Base-by-base conservation (phyloP, 768 basidiomycete species). In the Lactifluus hygrophoroides region DNA sequence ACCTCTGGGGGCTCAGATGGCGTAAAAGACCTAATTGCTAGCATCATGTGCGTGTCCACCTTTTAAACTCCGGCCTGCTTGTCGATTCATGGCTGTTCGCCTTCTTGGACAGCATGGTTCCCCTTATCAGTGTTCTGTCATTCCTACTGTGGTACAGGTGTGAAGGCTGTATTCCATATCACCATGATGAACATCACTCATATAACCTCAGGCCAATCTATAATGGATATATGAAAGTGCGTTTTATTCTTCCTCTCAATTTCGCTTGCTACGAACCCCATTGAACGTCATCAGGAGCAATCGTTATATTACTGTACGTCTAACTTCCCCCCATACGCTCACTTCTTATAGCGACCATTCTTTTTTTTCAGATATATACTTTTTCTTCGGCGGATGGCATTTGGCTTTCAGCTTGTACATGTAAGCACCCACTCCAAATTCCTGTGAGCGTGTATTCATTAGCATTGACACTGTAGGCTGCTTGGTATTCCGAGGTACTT, bases 81-180 rank as follows among this genome's bases (percentile, higher is more conserved):
- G 62, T 65, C 58, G 61, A 65, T 56, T 65, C 46, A 63, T 43
- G 53, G 23, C 11, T n/a, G 67, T 66, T 59, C 61, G 66, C 66
- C 64, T 59, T 43, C 52, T 49, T 44, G 61, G 44, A 43, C 69
- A 93, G 90, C 55, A 93, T 94, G 68, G 54, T 93, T 40, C 76
- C 90, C 54, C 73, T 94, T 51, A 96, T 97, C 66, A 72, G 84
- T 11, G 72, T 81, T 37, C 70, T 84, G 35, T 93, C 90, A 14
- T 98, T 99, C 76, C 76, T 97, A 60, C 77, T 94, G 61, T 97
- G 95, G 95, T 99, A 95, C 71, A 83, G 93, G 90, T 88, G 63
- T 67, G 87, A 69, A 23, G n/a, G 35, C 38, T 34, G 23, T 32
- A 13, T 34, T 40, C 34, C 25, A n/a, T 48, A 30, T 60, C 51